Evolutionary conservation across 176 grass and related monocot species (phyloP), one percentile per base, ranked within the genome.

Genomic region (Rhynchospora breviuscula): DNA sequence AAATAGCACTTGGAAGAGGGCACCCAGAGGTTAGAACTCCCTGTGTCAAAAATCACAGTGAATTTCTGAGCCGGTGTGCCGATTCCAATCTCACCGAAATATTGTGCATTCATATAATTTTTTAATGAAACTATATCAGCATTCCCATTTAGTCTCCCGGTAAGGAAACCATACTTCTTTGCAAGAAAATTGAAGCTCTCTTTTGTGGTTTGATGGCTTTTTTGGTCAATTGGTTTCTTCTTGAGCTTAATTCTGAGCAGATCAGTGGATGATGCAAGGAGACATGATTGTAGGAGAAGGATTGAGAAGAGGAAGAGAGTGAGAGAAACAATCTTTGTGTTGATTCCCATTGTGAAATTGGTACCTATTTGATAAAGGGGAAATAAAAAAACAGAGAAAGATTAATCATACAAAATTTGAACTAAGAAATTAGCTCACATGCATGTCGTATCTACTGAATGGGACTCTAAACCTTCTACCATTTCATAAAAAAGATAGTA

Each of bases 21-120:
- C 80, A 97, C 89, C 94, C 94, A 97, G 81, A 94, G 85, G 85
- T 97, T 90, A 70, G 94, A 97, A 86, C 94, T 97, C 40, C 94
- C 94, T 1, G 91, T 94, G 67, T 97, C 90, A 81, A 97, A 97
- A 81, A 97, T 93, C 79, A 97, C 90, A 7, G 91, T 97, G 82
- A 97, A 97, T 54, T 58, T 92, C 94, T 94, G 94, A 47, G 85
- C 73, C 17, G 94, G 94, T 18, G 90, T 89, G 45, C 94, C 94
- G 58, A 94, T 77, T 44, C 83, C 88, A 63, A 97, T 63, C 82
- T 97, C 90, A 14, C 94, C 94, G 62, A 84, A 92, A 87, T 97
- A 97, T 88, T 97, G 94, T 45, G 91, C 91, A 85, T 97, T 97
- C 79, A 90, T 80, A 88, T 94, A 87, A 87, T 97, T 94, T 85